Evolutionary conservation across 257 asterid genomes (phyloP), one percentile per base, ranked within the genome.

Genomic region (Salvia hispanica): DNA sequence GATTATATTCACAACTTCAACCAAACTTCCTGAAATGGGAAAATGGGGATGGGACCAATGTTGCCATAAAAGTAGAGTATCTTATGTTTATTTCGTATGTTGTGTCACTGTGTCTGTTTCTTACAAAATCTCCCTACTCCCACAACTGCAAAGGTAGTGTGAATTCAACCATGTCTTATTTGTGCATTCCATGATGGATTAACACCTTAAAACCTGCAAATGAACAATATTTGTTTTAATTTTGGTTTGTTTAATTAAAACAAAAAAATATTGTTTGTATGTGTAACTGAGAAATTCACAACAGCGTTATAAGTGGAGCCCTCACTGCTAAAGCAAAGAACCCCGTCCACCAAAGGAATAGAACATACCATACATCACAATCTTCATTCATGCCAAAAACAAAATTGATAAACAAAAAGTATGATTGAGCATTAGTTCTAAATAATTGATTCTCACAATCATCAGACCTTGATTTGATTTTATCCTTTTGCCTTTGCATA

Each of bases 291-390:
- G 16, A 40, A 72, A 62, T 62, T 42, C 44, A 39, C 44, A 78
- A 82, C 79, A 78, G 81, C 66, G 76, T 75, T 62, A 39, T 64
- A 40, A 61, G 70, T 73, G 79, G 28, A 48, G 66, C 71, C 82
- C 77, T 33, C 44, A 63, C 18, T 15, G 34, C 43, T 36, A 16
- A 71, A 37, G 57, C 43, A 7, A 54, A 52, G 42, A 82, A 80
- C 83, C 81, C 88, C 84, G 81, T 81, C 83, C 89, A 79, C 78
- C 74, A 69, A 79, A 58, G 54, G 31, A 21, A 39, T 25, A 25
- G 18, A 47, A 7, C 28, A 62, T 69, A 62, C 31, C 2, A 2
- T 25, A 2, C 31, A 25, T 71, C 77, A 6, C 62, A 67, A 62
- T 68, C 58, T 64, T 40, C 7, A 65, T 55, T 21, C 57, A 36